phyloP scores from a whole-genome alignment of 2,329 filamentous ascomycete species.

The Cordyceps javanica region DNA sequence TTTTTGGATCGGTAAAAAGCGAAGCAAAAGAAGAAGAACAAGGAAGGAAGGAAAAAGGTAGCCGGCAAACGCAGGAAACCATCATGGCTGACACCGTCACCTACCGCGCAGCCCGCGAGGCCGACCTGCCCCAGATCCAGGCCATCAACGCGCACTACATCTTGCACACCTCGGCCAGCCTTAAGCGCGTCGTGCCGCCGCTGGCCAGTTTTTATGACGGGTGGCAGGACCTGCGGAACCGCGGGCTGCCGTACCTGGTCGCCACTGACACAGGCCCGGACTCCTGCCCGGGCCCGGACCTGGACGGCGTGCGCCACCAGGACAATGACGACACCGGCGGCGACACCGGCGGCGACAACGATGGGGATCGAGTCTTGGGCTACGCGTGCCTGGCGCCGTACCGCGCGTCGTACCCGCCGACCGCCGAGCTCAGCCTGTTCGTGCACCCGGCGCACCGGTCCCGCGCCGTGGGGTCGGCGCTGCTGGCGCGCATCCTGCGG shows the following conservation, averaged over 20 bases:
- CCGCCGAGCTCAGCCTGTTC: not conserved
- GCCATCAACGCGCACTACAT: not conserved
- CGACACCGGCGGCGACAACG: too few species aligned
- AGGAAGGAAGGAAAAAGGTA: too few species aligned
- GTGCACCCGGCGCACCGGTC: not conserved
- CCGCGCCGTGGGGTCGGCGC: not conserved
- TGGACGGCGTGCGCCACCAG: too few species aligned
- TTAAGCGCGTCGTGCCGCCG: not conserved
- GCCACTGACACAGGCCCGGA: not conserved
- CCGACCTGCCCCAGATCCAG: not conserved
- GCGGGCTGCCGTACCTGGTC: not conserved
- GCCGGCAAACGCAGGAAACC: too few species aligned
- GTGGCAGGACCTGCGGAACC: too few species aligned
- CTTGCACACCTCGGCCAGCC: not conserved
- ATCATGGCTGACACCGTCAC: not conserved
- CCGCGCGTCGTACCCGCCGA: not conserved
- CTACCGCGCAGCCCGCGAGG: not conserved
- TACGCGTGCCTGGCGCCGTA: not conserved
- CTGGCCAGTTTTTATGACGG: too few species aligned
- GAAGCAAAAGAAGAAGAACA: too few species aligned
- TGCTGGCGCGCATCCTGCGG: not conserved
- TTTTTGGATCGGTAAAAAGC: too few species aligned
- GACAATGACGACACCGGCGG: too few species aligned
- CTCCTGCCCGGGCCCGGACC: too few species aligned
- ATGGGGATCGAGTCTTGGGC: not conserved